Evolutionary conservation across 495 filamentous ascomycete genomes (phyloP), one percentile per base, ranked within the genome.

Genomic region (Hapsidospora chrysogenum): DNA sequence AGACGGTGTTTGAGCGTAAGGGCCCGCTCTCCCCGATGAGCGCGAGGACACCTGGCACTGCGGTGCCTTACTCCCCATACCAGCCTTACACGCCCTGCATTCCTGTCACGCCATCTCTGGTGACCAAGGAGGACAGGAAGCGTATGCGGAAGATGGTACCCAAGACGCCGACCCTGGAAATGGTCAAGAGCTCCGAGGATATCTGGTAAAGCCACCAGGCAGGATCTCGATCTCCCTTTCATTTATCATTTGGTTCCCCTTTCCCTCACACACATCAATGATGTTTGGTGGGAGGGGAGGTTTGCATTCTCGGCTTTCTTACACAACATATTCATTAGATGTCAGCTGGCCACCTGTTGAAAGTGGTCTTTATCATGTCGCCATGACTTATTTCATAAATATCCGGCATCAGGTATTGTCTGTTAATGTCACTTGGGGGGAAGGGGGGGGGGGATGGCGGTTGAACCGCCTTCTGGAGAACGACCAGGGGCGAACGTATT

Each of bases 51-150:
- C 81, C 81, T 0, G 68, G 71, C 44, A 85, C 80, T 0, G 84
- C 79, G 4, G 63, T 68, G 22, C 86, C 86, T 4, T 93, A 95
- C 53, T 78, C 72, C 36, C 81, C 86, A 4, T 95, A 95, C 48
- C 89, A 92, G 68, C 86, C 86, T 0, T 87, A 80, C 48, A 83
- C 79, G 2, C 85, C 86, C 0, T 64, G 92, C 6, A 80, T 89
- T 11, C 86, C 86, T 0, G 73, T 95, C 38, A 92, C 85, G 19
- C 85, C 86, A 1, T 73, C 74, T 30, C 62, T 85, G 31, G 75
- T 84, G 28, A 83, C 74, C 9, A 74, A 69, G 53, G 68, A 70
- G 40, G 81, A 94, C 46, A 56, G 83, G 31, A 85, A 79, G 63
- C 56, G 62, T 38, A 70, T 64, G 66, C 70, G 61, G 61, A 69